These are phyloP conservation scores for Yamadazyma pseudoaaseri DNA, from an alignment of 1,139 yeast species.

Conservation along the genomic window DNA sequence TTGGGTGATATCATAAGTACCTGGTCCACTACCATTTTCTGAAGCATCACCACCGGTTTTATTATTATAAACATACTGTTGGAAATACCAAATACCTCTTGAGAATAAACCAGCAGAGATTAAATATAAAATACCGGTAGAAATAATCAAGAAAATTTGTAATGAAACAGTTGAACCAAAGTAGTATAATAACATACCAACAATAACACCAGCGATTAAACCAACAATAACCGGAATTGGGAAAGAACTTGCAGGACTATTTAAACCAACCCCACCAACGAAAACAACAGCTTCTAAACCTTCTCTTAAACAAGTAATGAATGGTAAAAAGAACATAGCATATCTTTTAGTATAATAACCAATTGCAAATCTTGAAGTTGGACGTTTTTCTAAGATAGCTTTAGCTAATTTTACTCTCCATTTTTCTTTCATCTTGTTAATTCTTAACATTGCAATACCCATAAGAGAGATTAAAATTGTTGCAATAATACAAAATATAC, in stretches of 20 bases:
- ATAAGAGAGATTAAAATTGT: conserved; percentile 77
- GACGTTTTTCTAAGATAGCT: conserved; percentile 53
- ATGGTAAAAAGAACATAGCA: conserved; percentile 76
- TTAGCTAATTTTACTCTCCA: conserved; percentile 89
- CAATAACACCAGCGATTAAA: conserved; percentile 64
- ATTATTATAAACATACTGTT: conserved; percentile 59
- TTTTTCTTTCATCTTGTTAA: conserved; percentile 87
- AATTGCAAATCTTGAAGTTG: conserved; percentile 30
- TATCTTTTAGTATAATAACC: conserved; percentile 55
- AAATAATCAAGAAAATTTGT: conserved; percentile 69
- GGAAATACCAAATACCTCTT: conserved; percentile 83
- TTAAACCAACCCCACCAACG: conserved; percentile 84
- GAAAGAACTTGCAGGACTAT: conserved; percentile 56
- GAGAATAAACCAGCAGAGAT: conserved; percentile 47
- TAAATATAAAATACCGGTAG: conserved; percentile 43
- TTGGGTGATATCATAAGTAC: conserved; percentile 74
- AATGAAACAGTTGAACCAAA: conserved; percentile 76
- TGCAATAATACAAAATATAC: conserved; percentile 80
- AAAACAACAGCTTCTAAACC: conserved; percentile 91
- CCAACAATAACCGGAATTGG: conserved; percentile 85
- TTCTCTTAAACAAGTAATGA: conserved; percentile 82
- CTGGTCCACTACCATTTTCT: conserved; percentile 89
- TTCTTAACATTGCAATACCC: conserved; percentile 91
- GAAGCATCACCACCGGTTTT: conserved; percentile 86
- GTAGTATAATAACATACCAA: conserved; percentile 68